A percentile compares a stretch with the other conserved stretches of the same genome.
Evolutionary conservation across 441 rosid species (phyloP).

Genomic region (Biscutella laevigata): DNA sequence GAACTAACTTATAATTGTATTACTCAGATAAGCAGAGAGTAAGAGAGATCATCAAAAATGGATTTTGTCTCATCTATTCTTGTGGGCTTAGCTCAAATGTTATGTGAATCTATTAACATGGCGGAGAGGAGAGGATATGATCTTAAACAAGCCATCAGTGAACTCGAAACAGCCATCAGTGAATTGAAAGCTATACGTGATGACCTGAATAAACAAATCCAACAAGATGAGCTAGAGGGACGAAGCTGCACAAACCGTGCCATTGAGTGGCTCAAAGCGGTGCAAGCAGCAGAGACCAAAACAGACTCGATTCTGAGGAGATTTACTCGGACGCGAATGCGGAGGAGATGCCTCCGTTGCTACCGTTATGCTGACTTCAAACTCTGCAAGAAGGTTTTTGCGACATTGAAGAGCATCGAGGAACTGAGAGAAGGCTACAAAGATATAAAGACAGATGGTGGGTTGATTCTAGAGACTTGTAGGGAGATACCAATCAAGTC

Average conservation of each 20-base stretch:
- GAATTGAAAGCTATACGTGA: slow-evolving; percentile 34
- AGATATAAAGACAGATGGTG: slow-evolving; percentile 15
- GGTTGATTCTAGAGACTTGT: slow-evolving; percentile 8
- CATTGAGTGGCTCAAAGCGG: slow-evolving; percentile 31
- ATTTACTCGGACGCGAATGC: slow-evolving; percentile 4
- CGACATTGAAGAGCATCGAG: slow-evolving; percentile 13
- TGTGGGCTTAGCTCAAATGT: slow-evolving; percentile 13
- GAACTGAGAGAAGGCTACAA: slow-evolving; percentile 26
- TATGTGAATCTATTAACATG: slow-evolving; percentile 19
- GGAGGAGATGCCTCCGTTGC: slow-evolving; percentile 18
- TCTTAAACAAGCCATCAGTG: slow-evolving; percentile 23
- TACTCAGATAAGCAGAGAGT: slow-evolving; percentile 3
- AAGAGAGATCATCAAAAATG: slow-evolving; percentile 5
- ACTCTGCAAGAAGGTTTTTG: slow-evolving; percentile 25
- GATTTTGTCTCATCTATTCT: slow-evolving; percentile 18
- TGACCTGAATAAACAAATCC: slow-evolving; percentile 27
- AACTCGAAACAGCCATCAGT: slow-evolving; percentile 22
- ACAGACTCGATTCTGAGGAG: slow-evolving; percentile 18
- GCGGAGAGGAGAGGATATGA: slow-evolving; percentile 8
- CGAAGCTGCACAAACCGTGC: slow-evolving; percentile 27
- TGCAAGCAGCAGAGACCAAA: slow-evolving; percentile 24
- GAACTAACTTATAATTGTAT: not conserved
- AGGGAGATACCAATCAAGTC: slow-evolving; percentile 33
- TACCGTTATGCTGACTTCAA: slow-evolving; percentile 18
- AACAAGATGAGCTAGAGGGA: slow-evolving; percentile 28